phyloP scores from a whole-genome alignment of 495 filamentous ascomycete genomes.

The Poronia punctata region DNA sequence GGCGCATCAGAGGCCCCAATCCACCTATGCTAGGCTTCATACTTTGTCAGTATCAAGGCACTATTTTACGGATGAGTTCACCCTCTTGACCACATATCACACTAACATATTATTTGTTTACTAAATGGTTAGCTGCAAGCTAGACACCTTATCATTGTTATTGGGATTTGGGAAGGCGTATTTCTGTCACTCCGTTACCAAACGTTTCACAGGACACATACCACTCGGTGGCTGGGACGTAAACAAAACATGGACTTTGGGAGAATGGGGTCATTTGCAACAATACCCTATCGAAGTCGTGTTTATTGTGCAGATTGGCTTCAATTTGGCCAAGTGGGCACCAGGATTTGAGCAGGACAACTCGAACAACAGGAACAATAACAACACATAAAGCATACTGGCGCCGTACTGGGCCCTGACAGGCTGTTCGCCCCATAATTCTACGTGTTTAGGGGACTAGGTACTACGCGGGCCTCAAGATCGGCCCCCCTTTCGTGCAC shows the following conservation, averaged over 20 bases:
- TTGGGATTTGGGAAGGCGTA: no score
- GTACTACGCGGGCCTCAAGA: slow-evolving; percentile 3
- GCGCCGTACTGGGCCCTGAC: not conserved
- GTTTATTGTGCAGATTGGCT: slow-evolving; percentile 3
- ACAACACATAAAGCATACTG: slow-evolving; percentile 9
- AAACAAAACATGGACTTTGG: slow-evolving; percentile 3
- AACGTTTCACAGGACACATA: no score
- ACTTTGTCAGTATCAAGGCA: no score
- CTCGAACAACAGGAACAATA: slow-evolving; percentile 7
- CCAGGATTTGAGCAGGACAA: slow-evolving; percentile 4
- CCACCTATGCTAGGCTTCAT: no score
- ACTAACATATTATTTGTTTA: no score
- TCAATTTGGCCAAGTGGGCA: slow-evolving; percentile 7
- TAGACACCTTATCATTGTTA: no score
- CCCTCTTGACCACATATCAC: no score
- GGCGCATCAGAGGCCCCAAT: no score
- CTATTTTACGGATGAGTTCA: no score
- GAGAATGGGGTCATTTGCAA: slow-evolving; percentile 5
- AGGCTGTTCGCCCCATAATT: slow-evolving; percentile 1
- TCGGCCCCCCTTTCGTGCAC: slow-evolving; percentile 8
- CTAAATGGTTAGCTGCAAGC: no score
- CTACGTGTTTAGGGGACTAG: not conserved
- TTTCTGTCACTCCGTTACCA: no score
- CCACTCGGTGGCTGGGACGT: slow-evolving; percentile 3
- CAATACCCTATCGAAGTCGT: not conserved